Conservation (phyloP, 345 rosid species). For the sweet orange (Citrus sinensis) region DVS_A1.0 CM039163.1:5600001-5600500, state of each 20-base stretch:
- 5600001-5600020: slow-evolving; percentile 90
- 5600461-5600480: slow-evolving; percentile 83
- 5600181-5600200: not conserved
- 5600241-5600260: too few relatives aligned
- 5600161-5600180: not conserved
- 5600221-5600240: too few relatives aligned
- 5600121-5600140: not conserved
- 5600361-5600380: not conserved
- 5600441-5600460: slow-evolving; percentile 85
- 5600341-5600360: not conserved
- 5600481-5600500: slow-evolving; percentile 78
- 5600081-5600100: not conserved
- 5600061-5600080: slow-evolving; percentile 62
- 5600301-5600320: not conserved
- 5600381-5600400: slow-evolving; percentile 41
- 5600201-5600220: not conserved
- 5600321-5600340: not conserved
- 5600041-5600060: slow-evolving; percentile 90
- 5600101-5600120: not conserved
- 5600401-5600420: slow-evolving; percentile 73
- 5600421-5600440: slow-evolving; percentile 84
- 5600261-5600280: too few relatives aligned
- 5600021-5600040: slow-evolving; percentile 92
- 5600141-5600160: not conserved
- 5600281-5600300: not conserved